Evolutionary conservation across 306 rosid genomes (phyloP), one percentile per base, ranked within the genome.

Genomic region (Hippophae tibetana): DNA sequence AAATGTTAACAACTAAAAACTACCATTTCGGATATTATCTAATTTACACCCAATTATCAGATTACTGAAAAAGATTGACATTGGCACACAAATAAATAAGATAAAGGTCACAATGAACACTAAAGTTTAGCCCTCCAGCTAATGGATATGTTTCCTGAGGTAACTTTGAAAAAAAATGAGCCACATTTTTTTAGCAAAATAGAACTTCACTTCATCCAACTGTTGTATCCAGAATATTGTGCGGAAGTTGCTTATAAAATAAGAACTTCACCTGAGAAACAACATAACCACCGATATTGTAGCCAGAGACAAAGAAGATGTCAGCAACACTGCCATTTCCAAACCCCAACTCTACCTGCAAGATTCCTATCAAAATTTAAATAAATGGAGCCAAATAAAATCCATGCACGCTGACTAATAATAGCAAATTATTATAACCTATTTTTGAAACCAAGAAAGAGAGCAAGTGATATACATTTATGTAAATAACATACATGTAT

Each of bases 301-400:
- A 86, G 53, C 99, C 99, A 67, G 94, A 78, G 69, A 86, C 89
- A 70, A 66, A 86, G 84, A 93, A 86, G 68, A 82, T 69, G 54
- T 88, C 90, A 38, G 77, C 87, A 54, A 79, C 81, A 43, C 74
- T 42, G 27, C 72, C 73, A 59, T 93, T 93, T 69, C 95, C 97
- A 70, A 93, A 88, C 51, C 95, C 89, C 75, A 93, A 61, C 54
- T 86, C 84, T 69, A 93, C 86, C 99, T 93, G 95, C 76, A 75
- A 75, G 50, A 73, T 70, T 62, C 54, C 62, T 52, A 62, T 57
- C 38, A 31, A 31, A 31, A 31, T 18, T 48, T 58, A 56, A 53
- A 41, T 55, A 45, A 69, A 70, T 61, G 61, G 62, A 25, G 54
- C 57, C 69, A 70, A 56, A 40, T 41, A 58, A 60, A 47, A 68